These are phyloP conservation scores for Flaveria trinervia DNA, from an alignment of 129 eudicot genomes.

Conservation along the genomic window DNA sequence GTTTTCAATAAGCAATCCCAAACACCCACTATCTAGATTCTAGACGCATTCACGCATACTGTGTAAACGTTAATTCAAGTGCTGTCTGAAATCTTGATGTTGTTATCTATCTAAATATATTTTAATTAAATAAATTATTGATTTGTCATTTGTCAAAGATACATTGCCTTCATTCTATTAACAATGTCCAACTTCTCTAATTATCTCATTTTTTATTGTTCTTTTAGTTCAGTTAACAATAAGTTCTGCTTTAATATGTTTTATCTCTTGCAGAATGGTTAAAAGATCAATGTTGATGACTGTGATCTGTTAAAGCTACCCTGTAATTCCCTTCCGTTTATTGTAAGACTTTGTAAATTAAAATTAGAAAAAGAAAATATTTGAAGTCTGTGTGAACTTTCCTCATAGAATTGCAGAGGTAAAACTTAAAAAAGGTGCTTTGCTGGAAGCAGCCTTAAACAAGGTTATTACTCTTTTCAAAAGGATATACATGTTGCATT, in stretches of 20 bases:
- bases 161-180: neutral
- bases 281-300: slow-evolving; percentile 71
- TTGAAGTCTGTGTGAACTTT: slow-evolving; percentile 66
- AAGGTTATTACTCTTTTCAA: slow-evolving; percentile 78
- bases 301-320: slow-evolving; percentile 78
- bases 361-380: slow-evolving; percentile 43
- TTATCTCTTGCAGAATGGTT: slow-evolving; percentile 59
- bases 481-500: slow-evolving; percentile 88
- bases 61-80: neutral
- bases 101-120: neutral
- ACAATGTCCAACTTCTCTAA: neutral
- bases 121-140: neutral
- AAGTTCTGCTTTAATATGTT: neutral
- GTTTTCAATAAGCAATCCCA: no score
- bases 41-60: neutral
- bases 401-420: slow-evolving; percentile 77
- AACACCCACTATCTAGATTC: no score
- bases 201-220: neutral
- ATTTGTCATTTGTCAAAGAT: neutral
- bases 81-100: neutral
- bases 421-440: slow-evolving; percentile 58
- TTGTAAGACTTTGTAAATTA: slow-evolving; percentile 69
- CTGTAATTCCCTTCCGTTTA: slow-evolving; percentile 63
- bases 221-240: neutral
- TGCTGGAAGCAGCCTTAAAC: slow-evolving; percentile 56